Base-by-base conservation (phyloP, 441 rosid genomes). In the Euphorbia schlechtendalii region DNA sequence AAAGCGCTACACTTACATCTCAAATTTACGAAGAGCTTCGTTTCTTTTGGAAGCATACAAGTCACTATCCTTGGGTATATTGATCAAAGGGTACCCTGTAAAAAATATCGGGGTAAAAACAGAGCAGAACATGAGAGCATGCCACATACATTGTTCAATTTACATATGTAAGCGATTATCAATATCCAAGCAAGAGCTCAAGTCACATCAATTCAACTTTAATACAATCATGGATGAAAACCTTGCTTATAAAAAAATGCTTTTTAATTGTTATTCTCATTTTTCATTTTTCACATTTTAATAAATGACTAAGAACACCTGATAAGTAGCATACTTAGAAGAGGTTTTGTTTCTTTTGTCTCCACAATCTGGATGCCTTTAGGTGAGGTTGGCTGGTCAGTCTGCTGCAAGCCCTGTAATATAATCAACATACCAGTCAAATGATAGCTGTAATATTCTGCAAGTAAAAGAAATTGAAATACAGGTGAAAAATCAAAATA, bases 41-140 rank as follows among this genome's bases (percentile, higher is more conserved):
- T 75, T 84, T 63, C 81, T 82, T 80, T 90, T 94, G 51, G 89
- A 72, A 22, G 72, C 28, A 68, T 87, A 89, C 14, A 87, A 70
- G n/a, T 94, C 92, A 69, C 96, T 82, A 67, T 89, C 96, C 71
- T 86, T 89, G 0, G 99, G 96, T 60, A 90, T 65, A 70, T 79
- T 82, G 82, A 65, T 84, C 80, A 82, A 66, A 12, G 89, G 86
- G 62, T 84, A 83, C 72, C 71, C 96, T 93, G 65, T 20, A 73
- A 48, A 34, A 59, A 32, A 66, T 34, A 62, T 55, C 17, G 15
- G n/a, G 32, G 48, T 2, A 43, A 10, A 10, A 12, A 43, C n/a
- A n/a, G n/a, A n/a, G n/a, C n/a, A n/a, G 14, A 43, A 38, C 11
- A 38, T 2, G 14, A 14, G 46, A 70, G 20, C 5, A 41, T 10